Conservation (phyloP, 2,329 filamentous ascomycete genomes). For the Neofusicoccum parvum region DNA sequence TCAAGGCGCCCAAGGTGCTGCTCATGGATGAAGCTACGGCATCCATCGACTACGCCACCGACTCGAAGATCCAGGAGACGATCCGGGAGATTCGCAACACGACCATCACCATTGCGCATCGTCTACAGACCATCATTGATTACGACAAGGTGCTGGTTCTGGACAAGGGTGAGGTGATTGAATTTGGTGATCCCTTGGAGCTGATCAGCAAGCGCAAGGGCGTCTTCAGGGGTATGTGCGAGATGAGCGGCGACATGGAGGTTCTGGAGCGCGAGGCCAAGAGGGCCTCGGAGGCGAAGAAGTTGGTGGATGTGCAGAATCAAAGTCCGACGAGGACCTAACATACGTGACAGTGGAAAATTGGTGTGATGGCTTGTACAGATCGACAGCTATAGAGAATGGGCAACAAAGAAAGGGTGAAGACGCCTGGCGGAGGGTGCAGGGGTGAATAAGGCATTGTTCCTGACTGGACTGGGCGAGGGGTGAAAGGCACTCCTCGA, state of each 20-base stretch:
- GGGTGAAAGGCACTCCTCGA: no score
- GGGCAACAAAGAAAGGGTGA: no score
- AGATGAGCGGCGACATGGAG: conserved; percentile 63
- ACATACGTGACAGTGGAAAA: no score
- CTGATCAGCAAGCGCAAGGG: conserved; percentile 66
- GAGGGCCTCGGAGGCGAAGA: conserved; percentile 47
- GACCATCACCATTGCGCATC: conserved; percentile 94
- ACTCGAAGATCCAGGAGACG: conserved; percentile 93
- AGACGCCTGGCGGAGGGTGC: no score
- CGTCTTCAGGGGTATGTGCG: conserved; percentile 68
- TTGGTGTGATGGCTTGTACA: no score
- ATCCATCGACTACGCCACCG: conserved; percentile 94
- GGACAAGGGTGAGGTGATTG: conserved; percentile 83
- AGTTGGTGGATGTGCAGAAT: neutral
- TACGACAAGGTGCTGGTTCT: conserved; percentile 97
- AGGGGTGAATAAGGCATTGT: no score
- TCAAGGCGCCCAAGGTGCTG: conserved; percentile 89
- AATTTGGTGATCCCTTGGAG: conserved; percentile 88
- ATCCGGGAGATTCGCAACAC: conserved; percentile 90
- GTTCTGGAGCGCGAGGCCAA: conserved; percentile 58
- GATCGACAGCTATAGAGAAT: no score
- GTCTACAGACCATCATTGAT: conserved; percentile 94
- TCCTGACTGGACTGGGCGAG: no score
- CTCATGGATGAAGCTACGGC: conserved; percentile 99
- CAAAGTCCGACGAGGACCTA: neutral